Evolutionary conservation across 352 stramenopile species (phyloP).

Genomic region (Phytophthora palmivora): DNA sequence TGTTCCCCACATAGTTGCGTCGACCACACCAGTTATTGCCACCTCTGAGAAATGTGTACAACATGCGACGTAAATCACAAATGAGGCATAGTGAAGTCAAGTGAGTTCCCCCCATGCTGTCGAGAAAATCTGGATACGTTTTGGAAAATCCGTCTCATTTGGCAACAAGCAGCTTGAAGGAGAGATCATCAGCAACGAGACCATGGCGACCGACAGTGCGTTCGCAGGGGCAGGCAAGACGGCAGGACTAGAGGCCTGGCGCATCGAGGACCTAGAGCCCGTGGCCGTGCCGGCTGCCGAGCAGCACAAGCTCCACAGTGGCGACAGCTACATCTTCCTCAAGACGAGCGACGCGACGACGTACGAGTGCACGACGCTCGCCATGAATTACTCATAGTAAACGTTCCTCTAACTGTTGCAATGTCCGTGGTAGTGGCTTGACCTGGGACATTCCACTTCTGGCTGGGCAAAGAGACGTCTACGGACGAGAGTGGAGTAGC

Average conservation of each 20-base stretch:
- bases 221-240: slow-evolving; percentile 69
- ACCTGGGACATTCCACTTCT: slow-evolving; percentile 96
- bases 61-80: slow-evolving; percentile 28
- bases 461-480: slow-evolving; percentile 93
- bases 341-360: slow-evolving; percentile 71
- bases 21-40: slow-evolving; percentile 5
- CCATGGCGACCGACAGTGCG: slow-evolving; percentile 67
- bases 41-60: slow-evolving; percentile 24
- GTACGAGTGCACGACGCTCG: slow-evolving; percentile 32
- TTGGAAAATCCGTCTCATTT: slow-evolving; percentile 36
- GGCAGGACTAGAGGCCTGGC: slow-evolving; percentile 81
- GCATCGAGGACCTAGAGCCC: slow-evolving; percentile 85
- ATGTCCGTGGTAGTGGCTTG: slow-evolving; percentile 50
- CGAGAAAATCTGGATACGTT: slow-evolving; percentile 17
- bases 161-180: slow-evolving; percentile 33
- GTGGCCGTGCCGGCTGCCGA: slow-evolving; percentile 57
- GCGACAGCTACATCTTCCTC: slow-evolving; percentile 98
- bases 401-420: not conserved
- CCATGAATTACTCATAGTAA: not conserved
- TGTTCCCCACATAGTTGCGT: slow-evolving; percentile 1
- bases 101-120: slow-evolving; percentile 11
- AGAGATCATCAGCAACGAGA: slow-evolving; percentile 26
- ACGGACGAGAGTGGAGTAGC: slow-evolving; percentile 94
- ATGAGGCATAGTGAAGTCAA: slow-evolving; percentile 25
- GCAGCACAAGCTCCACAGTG: slow-evolving; percentile 92